Evolutionary conservation across 441 rosid genomes (phyloP).

Genomic region (Aquilaria agallochum): DNA sequence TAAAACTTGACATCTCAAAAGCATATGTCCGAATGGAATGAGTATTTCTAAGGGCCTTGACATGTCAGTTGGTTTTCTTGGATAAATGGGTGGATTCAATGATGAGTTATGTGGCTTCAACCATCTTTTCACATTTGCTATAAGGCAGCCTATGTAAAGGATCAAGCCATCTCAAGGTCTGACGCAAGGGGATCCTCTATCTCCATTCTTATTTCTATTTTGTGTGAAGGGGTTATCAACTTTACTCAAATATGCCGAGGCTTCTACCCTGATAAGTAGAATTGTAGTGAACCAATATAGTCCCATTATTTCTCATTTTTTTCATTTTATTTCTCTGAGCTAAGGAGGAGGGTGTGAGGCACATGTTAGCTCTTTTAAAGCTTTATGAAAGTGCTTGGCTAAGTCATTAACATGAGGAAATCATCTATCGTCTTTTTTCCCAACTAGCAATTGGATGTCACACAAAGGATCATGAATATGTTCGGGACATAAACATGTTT

Average conservation of each 20-base stretch:
- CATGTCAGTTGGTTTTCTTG: neutral
- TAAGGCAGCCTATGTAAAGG: neutral
- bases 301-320: conserved; percentile 3
- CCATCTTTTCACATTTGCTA: neutral
- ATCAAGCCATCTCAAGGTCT: neutral
- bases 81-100: neutral
- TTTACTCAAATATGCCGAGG: neutral
- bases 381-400: neutral
- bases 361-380: neutral
- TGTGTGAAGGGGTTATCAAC: neutral
- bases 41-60: neutral
- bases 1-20: conserved; percentile 7
- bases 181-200: conserved; percentile 7
- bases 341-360: neutral
- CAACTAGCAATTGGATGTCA: no score
- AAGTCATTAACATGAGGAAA: neutral
- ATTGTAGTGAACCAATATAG: neutral
- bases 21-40: conserved; percentile 6
- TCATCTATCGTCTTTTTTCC: neutral
- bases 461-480: no score
- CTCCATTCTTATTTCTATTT: neutral
- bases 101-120: neutral
- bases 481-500: neutral
- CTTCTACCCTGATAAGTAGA: neutral
- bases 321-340: neutral